Conservation (phyloP, 192 early-diverging fungal species). For the Phycomyces nitens region DNA sequence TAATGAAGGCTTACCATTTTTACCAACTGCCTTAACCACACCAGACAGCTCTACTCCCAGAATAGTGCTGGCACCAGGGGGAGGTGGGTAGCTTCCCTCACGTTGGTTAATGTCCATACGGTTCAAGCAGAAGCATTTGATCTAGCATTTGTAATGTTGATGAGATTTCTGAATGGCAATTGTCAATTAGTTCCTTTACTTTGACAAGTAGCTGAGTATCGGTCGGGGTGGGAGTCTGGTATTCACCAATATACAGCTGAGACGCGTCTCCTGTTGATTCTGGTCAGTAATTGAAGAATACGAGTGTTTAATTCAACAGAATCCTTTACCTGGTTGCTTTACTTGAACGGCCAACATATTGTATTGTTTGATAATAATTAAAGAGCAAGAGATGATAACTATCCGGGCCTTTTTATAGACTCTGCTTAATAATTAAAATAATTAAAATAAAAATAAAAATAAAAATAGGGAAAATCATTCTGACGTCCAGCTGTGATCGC, state of each 20-base stretch:
- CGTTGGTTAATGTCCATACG: conserved; percentile 78
- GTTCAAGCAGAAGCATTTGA: conserved; percentile 64
- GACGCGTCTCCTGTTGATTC: conserved; percentile 31
- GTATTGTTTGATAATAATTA: not conserved
- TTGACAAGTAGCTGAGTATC: conserved; percentile 50
- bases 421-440: too few species aligned
- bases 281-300: not conserved
- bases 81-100: conserved; percentile 65
- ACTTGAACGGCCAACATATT: conserved; percentile 49
- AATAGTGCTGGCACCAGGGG: conserved; percentile 56
- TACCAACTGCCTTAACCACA: conserved; percentile 48
- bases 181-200: conserved; percentile 20
- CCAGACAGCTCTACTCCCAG: conserved; percentile 78
- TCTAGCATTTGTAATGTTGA: conserved; percentile 18
- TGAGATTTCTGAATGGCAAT: not conserved
- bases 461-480: too few species aligned
- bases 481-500: too few species aligned
- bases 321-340: conserved; percentile 37
- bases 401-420: too few species aligned
- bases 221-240: conserved; percentile 36
- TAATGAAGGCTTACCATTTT: conserved; percentile 22
- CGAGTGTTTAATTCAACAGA: not conserved
- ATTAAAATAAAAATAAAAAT: too few species aligned
- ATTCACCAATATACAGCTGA: conserved; percentile 48
- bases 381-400: not conserved